Conservation (phyloP, 2,329 filamentous ascomycete species). For the Claviceps maximensis region DNA sequence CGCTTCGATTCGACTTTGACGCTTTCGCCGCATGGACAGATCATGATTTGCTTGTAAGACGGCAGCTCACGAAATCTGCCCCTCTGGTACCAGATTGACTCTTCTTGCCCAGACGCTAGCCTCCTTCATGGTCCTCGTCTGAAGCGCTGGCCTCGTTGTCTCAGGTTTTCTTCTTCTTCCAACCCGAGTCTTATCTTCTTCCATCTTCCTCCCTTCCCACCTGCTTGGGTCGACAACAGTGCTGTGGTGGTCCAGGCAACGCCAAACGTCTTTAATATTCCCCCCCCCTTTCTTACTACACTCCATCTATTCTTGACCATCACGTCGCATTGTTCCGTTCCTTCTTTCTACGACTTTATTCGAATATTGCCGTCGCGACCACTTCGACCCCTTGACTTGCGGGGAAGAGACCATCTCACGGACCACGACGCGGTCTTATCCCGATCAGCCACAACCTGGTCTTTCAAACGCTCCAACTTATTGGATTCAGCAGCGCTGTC, state of each 20-base stretch:
- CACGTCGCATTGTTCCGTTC: neutral
- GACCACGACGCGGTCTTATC: constrained; percentile 4
- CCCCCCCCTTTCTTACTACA: constrained; percentile 1
- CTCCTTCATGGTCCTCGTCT: constrained; percentile 9
- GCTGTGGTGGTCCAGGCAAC: constrained; percentile 6
- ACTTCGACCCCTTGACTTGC: constrained; percentile 2
- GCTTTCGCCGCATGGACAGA: neutral
- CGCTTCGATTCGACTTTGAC: neutral
- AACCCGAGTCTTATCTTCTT: constrained; percentile 12
- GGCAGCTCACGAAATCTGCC: constrained; percentile 2
- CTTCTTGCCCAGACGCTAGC: constrained; percentile 4
- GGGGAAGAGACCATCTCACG: constrained; percentile 2
- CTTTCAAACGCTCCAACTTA: constrained; percentile 10
- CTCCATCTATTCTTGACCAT: constrained; percentile 8
- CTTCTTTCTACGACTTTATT: neutral
- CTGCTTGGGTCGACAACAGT: constrained; percentile 8
- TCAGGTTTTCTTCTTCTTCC: constrained; percentile 6
- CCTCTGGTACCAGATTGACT: neutral
- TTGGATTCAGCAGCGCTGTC: constrained; percentile 43
- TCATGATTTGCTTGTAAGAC: constrained; percentile 4
- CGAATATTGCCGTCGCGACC: constrained; percentile 1
- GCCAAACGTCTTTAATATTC: constrained; percentile 4
- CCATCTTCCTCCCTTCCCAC: constrained; percentile 12
- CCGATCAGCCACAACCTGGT: constrained; percentile 10
- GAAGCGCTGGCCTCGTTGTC: constrained; percentile 10